Evolutionary conservation across 805 yeast species (phyloP).

Genomic region (Candida pini): DNA sequence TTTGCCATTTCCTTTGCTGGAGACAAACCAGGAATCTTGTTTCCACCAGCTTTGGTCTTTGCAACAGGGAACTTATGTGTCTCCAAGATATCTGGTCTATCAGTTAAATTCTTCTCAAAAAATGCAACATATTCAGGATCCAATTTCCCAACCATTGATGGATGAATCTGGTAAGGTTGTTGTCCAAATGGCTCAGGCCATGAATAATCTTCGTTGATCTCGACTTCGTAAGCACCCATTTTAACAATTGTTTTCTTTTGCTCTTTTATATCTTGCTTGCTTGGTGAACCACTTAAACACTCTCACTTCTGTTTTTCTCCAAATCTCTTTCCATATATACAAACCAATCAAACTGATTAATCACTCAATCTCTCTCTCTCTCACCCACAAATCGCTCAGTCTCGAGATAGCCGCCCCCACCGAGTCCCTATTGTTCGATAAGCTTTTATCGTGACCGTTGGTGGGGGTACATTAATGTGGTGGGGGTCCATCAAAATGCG

Average conservation of each 20-base stretch:
- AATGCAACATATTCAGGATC: slow-evolving; percentile 20
- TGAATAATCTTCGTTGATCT: slow-evolving; percentile 16
- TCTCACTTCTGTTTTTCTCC: too few relatives aligned
- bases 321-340: too few relatives aligned
- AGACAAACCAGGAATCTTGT: slow-evolving; percentile 26
- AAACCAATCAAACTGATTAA: too few relatives aligned
- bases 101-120: slow-evolving; percentile 12
- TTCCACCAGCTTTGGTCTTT: slow-evolving; percentile 10
- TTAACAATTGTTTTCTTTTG: background rate
- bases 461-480: too few relatives aligned
- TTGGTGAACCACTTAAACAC: too few relatives aligned
- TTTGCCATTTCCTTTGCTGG: slow-evolving; percentile 17
- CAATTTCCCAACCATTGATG: slow-evolving; percentile 8
- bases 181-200: slow-evolving; percentile 19
- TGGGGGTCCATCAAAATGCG: too few relatives aligned
- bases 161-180: slow-evolving; percentile 26
- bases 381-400: too few relatives aligned
- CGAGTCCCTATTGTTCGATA: too few relatives aligned
- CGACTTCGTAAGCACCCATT: slow-evolving; percentile 8
- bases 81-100: slow-evolving; percentile 13
- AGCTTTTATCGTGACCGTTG: too few relatives aligned
- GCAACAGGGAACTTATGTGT: slow-evolving; percentile 18
- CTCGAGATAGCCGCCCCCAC: too few relatives aligned
- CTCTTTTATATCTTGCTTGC: too few relatives aligned
- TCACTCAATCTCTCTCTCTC: too few relatives aligned